Evolutionary conservation across 169 alveolate genomes (phyloP).

Genomic region (Blepharisma undulans): DNA sequence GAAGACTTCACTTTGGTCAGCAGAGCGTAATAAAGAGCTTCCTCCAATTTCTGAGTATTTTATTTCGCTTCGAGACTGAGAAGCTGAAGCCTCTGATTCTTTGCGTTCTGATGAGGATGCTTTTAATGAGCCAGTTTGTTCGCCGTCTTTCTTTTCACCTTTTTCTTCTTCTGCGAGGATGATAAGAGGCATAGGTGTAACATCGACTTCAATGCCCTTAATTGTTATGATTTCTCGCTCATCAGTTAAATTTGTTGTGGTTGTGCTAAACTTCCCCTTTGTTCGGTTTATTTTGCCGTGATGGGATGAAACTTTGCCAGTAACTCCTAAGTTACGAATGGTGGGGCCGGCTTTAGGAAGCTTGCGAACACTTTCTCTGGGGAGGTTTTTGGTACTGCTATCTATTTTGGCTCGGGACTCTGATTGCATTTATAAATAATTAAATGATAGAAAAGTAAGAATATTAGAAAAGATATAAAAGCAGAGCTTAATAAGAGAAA

Average conservation of each 20-base stretch:
- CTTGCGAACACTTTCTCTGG: not conserved
- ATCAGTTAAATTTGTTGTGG: conserved; percentile 8
- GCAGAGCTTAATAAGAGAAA: too few relatives aligned
- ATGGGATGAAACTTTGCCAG: not conserved
- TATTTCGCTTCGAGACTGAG: not conserved
- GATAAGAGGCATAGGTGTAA: conserved; percentile 35
- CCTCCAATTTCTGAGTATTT: not conserved
- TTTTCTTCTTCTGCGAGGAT: conserved; percentile 6
- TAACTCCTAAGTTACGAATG: not conserved
- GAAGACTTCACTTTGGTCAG: conserved; percentile 34
- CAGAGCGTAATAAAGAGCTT: not conserved
- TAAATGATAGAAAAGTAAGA: not conserved
- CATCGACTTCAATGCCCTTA: conserved; percentile 19
- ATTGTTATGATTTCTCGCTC: not conserved
- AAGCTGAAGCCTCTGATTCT: not conserved
- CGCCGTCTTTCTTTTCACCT: conserved; percentile 22
- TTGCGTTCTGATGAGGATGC: conserved; percentile 11
- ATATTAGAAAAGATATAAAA: too few relatives aligned
- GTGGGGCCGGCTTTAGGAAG: not conserved
- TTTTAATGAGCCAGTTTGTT: conserved; percentile 10
- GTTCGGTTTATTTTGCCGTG: not conserved
- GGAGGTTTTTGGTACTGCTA: not conserved
- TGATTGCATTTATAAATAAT: not conserved
- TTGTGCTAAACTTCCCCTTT: not conserved
- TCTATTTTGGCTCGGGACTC: not conserved